Evolutionary conservation across 331 rosid species (phyloP), one percentile per base, ranked within the genome.

Genomic region (Arachis monticola): DNA sequence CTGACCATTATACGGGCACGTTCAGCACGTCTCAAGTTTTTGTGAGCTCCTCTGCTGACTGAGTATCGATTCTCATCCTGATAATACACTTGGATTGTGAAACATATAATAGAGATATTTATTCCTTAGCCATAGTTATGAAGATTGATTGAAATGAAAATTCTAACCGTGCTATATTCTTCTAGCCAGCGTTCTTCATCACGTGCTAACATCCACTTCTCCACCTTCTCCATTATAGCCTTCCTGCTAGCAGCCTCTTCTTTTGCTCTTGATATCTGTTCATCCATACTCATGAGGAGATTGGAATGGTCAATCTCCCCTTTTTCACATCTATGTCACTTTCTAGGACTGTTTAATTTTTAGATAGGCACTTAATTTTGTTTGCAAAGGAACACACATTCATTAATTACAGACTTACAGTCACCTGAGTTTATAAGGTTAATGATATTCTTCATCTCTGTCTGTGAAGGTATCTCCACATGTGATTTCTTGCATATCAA

Each of bases 131-230:
- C 66, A 59, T 77, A 73, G 69, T 61, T 57, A 64, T 53, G 32
- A 67, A 75, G 45, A 68, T 62, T 55, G 42, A 45, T 80, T 73
- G 48, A 59, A 67, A 22, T 3, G 64, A 69, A 74, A 79, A 77
- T 79, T 78, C 85, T 77, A 69, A 95, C 99, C 96, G 76, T 92
- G 85, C 83, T 85, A 63, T 95, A 95, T 85, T 95, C 99, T 84
- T 95, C 99, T 77, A 95, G 82, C 99, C 99, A 95, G 67, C 91
- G 96, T 77, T 95, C 99, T 76, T 95, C 99, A 47, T 87, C 96
- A 72, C 92, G 73, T 51, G 99, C 96, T 76, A 85, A 71, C 80
- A 87, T 80, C 99, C 97, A 95, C 79, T 89, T 95, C 67, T 95
- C 99, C 52, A 93, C 97, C 77, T 92, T 95, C 84, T 95, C 99